A percentile compares a stretch with the other conserved stretches of the same genome.
Evolutionary conservation across 2,329 filamentous ascomycete species (phyloP).

Genomic region (Fusarium siculi): DNA sequence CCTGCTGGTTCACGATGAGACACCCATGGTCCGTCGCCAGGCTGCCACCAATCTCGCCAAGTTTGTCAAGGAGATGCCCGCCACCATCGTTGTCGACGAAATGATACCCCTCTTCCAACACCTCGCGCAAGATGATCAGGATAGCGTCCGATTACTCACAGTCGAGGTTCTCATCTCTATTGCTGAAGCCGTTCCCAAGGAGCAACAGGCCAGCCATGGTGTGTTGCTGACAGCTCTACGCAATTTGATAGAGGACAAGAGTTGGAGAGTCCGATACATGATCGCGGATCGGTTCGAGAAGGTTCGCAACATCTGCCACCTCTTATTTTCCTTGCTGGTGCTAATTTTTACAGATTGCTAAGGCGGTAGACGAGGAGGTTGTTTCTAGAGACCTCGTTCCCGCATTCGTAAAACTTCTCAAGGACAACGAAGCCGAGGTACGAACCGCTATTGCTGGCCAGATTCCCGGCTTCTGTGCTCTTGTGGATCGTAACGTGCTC

Average conservation of each 20-base stretch:
- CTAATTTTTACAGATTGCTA: slow-evolving; percentile 77
- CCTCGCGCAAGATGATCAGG: slow-evolving; percentile 94
- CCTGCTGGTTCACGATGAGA: slow-evolving; percentile 95
- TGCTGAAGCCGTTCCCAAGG: slow-evolving; percentile 96
- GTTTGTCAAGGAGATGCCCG: slow-evolving; percentile 97
- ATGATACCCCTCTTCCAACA: slow-evolving; percentile 99
- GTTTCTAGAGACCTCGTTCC: slow-evolving; percentile 93
- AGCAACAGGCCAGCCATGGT: slow-evolving; percentile 96
- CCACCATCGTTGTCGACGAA: slow-evolving; percentile 91
- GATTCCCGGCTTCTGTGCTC: slow-evolving; percentile 93
- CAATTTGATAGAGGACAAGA: slow-evolving; percentile 98
- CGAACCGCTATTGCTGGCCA: slow-evolving; percentile 96
- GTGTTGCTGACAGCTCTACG: slow-evolving; percentile 90
- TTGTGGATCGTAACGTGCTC: slow-evolving; percentile 87
- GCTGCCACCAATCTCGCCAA: slow-evolving; percentile 96
- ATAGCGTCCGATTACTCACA: slow-evolving; percentile 94
- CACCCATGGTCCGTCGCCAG: slow-evolving; percentile 97
- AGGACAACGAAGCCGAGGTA: slow-evolving; percentile 97
- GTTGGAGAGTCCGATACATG: slow-evolving; percentile 99
- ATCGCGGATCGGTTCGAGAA: slow-evolving; percentile 98
- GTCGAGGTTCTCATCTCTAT: slow-evolving; percentile 97
- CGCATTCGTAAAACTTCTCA: slow-evolving; percentile 95
- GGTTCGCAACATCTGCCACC: slow-evolving; percentile 53
- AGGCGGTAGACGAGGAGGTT: slow-evolving; percentile 97
- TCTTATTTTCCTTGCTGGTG: background rate